Conservation (phyloP, 768 basidiomycete genomes). For the Symmetrospora coprosmae region DNA sequence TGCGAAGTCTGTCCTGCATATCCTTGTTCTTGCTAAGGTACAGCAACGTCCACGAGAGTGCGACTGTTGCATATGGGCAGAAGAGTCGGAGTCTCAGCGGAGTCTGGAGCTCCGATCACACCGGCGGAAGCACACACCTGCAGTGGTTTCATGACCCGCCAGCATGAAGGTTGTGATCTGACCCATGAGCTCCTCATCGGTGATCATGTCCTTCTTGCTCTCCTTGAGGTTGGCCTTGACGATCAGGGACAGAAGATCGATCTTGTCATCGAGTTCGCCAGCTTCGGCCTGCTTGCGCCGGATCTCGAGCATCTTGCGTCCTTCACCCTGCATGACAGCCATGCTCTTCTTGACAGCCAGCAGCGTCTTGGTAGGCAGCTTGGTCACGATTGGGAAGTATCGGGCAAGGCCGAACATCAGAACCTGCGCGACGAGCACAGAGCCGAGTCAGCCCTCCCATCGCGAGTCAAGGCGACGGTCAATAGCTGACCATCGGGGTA, state of each 20-base stretch:
- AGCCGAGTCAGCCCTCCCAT: too few species aligned
- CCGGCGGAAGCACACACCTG: too few species aligned
- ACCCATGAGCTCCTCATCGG: slow-evolving; percentile 1
- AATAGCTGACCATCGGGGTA: not conserved
- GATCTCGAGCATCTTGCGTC: slow-evolving; percentile 24
- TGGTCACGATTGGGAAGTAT: slow-evolving; percentile 18
- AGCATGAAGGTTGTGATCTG: slow-evolving; percentile 7
- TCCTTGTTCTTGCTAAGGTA: too few species aligned
- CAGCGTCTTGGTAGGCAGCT: slow-evolving; percentile 18
- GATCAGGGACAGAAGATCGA: not conserved
- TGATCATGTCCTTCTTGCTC: slow-evolving; percentile 3
- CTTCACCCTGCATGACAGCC: slow-evolving; percentile 22
- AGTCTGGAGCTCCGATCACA: too few species aligned
- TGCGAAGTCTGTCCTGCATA: too few species aligned
- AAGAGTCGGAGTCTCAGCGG: too few species aligned
- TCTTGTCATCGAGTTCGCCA: slow-evolving; percentile 1
- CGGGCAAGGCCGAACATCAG: too few species aligned
- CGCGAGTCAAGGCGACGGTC: too few species aligned
- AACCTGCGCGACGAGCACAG: slow-evolving; percentile 9
- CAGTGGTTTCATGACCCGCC: not conserved
- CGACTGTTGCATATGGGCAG: too few species aligned
- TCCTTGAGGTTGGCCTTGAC: not conserved
- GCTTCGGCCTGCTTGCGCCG: not conserved
- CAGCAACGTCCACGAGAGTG: too few species aligned
- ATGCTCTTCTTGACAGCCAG: slow-evolving; percentile 13